phyloP scores from a whole-genome alignment of 2,329 filamentous ascomycete species.

The Epichloe coenophiala region DNA sequence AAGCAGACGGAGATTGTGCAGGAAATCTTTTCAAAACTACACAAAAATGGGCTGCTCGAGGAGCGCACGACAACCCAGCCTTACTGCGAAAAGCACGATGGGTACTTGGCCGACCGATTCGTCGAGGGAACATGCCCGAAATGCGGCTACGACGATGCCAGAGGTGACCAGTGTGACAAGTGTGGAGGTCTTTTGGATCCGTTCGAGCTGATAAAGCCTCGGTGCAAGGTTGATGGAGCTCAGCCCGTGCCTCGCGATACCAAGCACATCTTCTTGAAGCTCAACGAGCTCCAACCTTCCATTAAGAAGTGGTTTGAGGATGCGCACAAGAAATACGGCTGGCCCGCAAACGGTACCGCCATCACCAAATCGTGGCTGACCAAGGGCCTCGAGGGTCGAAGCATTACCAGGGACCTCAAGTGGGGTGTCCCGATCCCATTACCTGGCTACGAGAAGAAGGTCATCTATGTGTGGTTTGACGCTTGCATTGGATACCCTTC shows the following conservation, averaged over 20 bases:
- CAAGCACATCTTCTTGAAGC: constrained; percentile 78
- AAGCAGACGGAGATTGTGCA: constrained; percentile 90
- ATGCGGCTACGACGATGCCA: constrained; percentile 57
- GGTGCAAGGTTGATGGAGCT: constrained; percentile 81
- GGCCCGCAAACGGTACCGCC: constrained; percentile 60
- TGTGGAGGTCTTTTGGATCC: constrained; percentile 62
- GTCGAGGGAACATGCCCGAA: constrained; percentile 69
- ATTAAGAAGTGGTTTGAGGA: constrained; percentile 68
- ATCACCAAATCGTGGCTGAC: constrained; percentile 74
- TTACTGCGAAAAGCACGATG: constrained; percentile 67
- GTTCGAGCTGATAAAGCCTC: constrained; percentile 66
- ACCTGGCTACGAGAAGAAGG: constrained; percentile 44
- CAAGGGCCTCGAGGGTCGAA: constrained; percentile 71
- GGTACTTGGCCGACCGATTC: constrained; percentile 75
- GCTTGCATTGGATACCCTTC: constrained; percentile 92
- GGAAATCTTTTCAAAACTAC: constrained; percentile 75
- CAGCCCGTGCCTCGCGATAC: constrained; percentile 69
- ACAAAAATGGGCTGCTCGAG: constrained; percentile 77
- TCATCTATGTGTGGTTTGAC: constrained; percentile 90
- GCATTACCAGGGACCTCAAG: constrained; percentile 83
- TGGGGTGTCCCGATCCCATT: constrained; percentile 59
- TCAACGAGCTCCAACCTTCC: constrained; percentile 69
- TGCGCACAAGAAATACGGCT: constrained; percentile 59
- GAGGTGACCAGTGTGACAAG: constrained; percentile 63
- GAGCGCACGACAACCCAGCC: constrained; percentile 81